Conservation (phyloP, 805 yeast species). For the Suhomyces sp. region DNA sequence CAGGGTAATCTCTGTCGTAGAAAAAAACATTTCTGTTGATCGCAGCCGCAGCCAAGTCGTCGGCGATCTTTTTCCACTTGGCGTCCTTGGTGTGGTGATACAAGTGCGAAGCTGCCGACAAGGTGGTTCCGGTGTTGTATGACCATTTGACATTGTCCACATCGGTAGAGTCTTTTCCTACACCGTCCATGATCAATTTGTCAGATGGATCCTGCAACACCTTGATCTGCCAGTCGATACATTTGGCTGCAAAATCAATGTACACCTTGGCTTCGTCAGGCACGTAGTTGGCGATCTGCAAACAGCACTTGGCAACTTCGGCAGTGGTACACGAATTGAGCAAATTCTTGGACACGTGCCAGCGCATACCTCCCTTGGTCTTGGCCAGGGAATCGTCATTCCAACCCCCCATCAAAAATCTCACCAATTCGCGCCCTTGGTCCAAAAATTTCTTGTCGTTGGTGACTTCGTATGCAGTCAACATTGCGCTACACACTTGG, state of each 20-base stretch:
- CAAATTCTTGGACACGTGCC: constrained; percentile 63
- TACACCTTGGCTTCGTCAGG: constrained; percentile 47
- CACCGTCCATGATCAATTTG: constrained; percentile 60
- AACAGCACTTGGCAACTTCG: constrained; percentile 61
- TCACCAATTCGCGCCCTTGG: constrained; percentile 54
- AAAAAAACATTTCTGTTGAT: constrained; percentile 54
- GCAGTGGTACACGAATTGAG: constrained; percentile 67
- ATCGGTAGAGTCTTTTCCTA: constrained; percentile 42
- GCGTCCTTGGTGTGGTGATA: constrained; percentile 49
- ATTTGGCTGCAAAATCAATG: constrained; percentile 56
- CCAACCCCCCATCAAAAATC: constrained; percentile 67
- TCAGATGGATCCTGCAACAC: constrained; percentile 52
- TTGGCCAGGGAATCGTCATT: constrained; percentile 40
- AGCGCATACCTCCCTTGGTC: constrained; percentile 59
- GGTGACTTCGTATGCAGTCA: constrained; percentile 68
- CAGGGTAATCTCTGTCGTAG: constrained; percentile 61
- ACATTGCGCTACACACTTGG: constrained; percentile 62
- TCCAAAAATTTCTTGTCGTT: constrained; percentile 51
- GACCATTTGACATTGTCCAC: constrained; percentile 58
- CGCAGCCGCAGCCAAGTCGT: constrained; percentile 55
- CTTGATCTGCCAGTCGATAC: constrained; percentile 56
- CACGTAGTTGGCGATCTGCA: constrained; percentile 52
- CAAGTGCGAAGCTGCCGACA: constrained; percentile 52
- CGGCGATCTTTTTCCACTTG: constrained; percentile 48
- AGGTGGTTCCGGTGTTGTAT: constrained; percentile 65